Evolutionary conservation across 805 yeast genomes (phyloP), one percentile per base, ranked within the genome.

Genomic region (Wickerhamomyces pijperi): DNA sequence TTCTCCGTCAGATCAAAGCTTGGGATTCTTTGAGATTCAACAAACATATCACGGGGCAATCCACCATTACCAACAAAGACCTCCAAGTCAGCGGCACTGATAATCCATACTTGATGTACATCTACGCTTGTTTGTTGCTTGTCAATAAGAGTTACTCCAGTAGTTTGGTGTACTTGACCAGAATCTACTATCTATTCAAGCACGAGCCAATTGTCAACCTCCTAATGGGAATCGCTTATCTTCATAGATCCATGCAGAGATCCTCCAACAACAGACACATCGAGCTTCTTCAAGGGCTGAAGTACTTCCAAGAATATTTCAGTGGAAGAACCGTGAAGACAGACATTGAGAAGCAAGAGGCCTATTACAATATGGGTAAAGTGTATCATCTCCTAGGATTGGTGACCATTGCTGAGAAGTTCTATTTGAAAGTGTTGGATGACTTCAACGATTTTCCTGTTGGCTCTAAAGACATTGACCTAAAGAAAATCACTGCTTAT

Each of bases 211-310:
- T 86, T 64, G 64, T 92, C 2, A 70, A 85, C 43, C 65, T 92
- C 20, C 59, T 82, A 29, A 64, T 83, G 35, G 97, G 92, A 0
- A 58, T 92, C 32, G 77, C 88, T 0, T 88, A 87, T 59, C 64
- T 88, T 19, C 96, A 90, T 50, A 70, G 97, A 34, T 82, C 97
- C 0, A 80, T 88, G 78, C 97, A 92, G 59, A 68, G 98, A 45
- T 76, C 84, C 42, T 80, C 95, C 4, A 69, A 78, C 6, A 84
- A 86, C 56, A 74, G 97, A 40, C 96, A 90, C 52, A 68, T 82
- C 42, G 97, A 88, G 53, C 66, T 92, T 18, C 62, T 92, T 2
- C 97, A 92, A 53, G 97, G 96, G 0, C 61, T 92, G 36, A 76
- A 88, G 40, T 87, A 74, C 50, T 55, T 92, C 43, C 59, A 73